Evolutionary conservation across 805 yeast genomes (phyloP), one percentile per base, ranked within the genome.

Genomic region (Nakazawaea peltata): DNA sequence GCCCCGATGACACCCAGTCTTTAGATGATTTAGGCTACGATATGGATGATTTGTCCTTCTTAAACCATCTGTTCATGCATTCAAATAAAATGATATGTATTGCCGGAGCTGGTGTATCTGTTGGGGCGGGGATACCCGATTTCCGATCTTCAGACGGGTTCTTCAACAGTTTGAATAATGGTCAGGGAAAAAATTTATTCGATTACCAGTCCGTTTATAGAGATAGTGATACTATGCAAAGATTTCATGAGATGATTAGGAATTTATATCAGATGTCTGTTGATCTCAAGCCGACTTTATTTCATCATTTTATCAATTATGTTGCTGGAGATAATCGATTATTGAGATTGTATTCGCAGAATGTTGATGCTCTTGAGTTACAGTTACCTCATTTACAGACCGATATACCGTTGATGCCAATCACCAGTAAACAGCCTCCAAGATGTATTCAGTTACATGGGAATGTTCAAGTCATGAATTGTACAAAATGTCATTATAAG

Each of bases 31-130:
- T 63, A 37, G 59, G 53, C 34, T 47, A 41, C 28, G 30, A 44
- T 12, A 41, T 59, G 13, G 59, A 58, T 17, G 69, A 70, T 39
- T 53, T 74, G 10, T 60, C 66, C 6, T 71, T 75, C 41, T 47
- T 78, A 18, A 67, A 65, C 36, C 69, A 73, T 50, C 73, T 75
- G 0, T 50, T 78, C 17, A 54, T 51, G 23, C 65, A 79, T 44
- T 66, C 88, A 21, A 72, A 67, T 43, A 69, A 70, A 42, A 61
- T 79, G 21, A 67, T 84, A 2, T 71, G 80, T 19, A 67, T 87
- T 19, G 74, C 88, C 1, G 97, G 97, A 9, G 97, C 97, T 13
- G 96, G 96, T 3, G 74, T 84, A 14, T 84, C 95, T 10, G 40
- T 37, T n/a, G 36, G 33, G 5, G 40, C 86, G 2, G 92, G 92